Conservation (phyloP, 2,329 filamentous ascomycete genomes). For the Sclerotinia minor region DNA sequence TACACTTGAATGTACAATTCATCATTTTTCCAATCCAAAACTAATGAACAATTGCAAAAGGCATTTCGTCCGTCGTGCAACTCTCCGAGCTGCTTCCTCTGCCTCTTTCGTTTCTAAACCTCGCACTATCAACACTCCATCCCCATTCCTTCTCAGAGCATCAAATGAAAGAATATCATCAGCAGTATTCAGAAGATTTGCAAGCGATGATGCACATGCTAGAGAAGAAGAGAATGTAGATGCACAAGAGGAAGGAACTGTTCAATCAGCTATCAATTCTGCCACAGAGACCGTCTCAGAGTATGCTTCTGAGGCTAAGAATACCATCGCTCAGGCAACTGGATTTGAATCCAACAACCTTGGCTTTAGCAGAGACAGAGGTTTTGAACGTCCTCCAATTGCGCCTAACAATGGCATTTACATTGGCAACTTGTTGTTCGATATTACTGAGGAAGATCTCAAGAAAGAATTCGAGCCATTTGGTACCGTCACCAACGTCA, state of each 20-base stretch:
- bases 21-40: slow-evolving; percentile 1
- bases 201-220: slow-evolving; percentile 46
- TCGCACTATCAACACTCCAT: slow-evolving; percentile 44
- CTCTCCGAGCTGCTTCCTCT: slow-evolving; percentile 53
- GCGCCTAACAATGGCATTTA: slow-evolving; percentile 49
- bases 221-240: slow-evolving; percentile 28
- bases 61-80: slow-evolving; percentile 53
- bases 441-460: slow-evolving; percentile 61
- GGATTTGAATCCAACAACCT: slow-evolving; percentile 9
- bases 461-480: slow-evolving; percentile 58
- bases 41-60: slow-evolving; percentile 30
- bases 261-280: slow-evolving; percentile 34
- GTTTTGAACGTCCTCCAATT: background rate
- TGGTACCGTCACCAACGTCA: slow-evolving; percentile 54
- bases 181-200: slow-evolving; percentile 50
- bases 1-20: background rate
- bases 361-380: background rate
- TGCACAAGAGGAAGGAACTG: slow-evolving; percentile 35
- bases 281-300: slow-evolving; percentile 28
- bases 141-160: slow-evolving; percentile 41
- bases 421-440: slow-evolving; percentile 69
- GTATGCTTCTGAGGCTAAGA: slow-evolving; percentile 23
- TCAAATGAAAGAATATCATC: slow-evolving; percentile 40
- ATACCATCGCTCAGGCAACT: slow-evolving; percentile 26
- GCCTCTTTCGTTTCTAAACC: slow-evolving; percentile 47